Evolutionary conservation across 805 yeast genomes (phyloP), one percentile per base, ranked within the genome.

Genomic region (Candida adriatica): DNA sequence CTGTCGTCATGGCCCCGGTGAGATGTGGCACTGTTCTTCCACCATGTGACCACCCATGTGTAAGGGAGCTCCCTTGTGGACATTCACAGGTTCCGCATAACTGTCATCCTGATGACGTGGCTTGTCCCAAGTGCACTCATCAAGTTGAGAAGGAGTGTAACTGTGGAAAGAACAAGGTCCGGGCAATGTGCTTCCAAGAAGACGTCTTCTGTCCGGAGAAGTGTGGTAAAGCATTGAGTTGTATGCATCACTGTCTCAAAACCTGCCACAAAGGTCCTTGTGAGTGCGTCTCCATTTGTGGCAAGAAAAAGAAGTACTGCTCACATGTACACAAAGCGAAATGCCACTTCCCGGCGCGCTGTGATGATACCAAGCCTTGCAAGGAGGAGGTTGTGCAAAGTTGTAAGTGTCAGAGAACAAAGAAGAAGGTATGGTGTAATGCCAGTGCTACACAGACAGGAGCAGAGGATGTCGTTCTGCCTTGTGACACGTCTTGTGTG

Each of bases 41-140:
- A 4, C 66, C 64, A 8, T 85, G 95, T 57, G 64, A 61, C 16
- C 67, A 71, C 38, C 86, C 72, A 39, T 85, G 95, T 55, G 56
- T 61, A 4, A 62, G 84, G 30, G 47, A 45, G 3, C 63, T 62
- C 20, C 42, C 54, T 0, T 85, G 95, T 65, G 94, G 90, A 0
- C 95, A 85, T 53, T 55, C 64, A 7, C 72, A 68, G 14, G 80
- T 76, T 51, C 64, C 68, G 20, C 96, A 87, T 51, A 56, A 63
- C 20, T 87, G 96, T 52, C 96, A 87, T 52, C 69, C 62, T n/a
- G 76, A 73, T 39, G 63, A 64, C 26, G 64, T 59, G 6, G 47
- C 57, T 3, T 87, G 96, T 55, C 94, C 94, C 0, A 75, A 74
- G 38, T 87, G 96, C 56, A 82, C 94, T 0, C 62, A 60, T 17